Conservation (phyloP, 306 rosid species). For the Fragaria vesca region DNA sequence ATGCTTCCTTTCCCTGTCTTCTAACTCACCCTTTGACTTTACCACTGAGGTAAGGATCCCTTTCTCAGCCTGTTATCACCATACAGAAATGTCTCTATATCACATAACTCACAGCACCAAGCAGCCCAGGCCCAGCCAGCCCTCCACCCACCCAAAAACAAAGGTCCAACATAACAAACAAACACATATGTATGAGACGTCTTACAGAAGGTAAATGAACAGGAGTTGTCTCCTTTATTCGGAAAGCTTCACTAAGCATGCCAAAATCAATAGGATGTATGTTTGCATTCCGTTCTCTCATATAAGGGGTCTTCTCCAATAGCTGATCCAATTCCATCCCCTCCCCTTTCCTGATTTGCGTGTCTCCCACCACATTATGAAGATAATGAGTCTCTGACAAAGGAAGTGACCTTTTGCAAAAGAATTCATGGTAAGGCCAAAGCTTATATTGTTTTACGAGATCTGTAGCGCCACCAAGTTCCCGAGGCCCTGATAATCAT, state of each 20-base stretch:
- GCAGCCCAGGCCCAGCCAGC: neutral
- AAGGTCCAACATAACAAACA: neutral
- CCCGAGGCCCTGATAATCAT: conserved; percentile 30
- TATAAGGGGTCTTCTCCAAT: conserved; percentile 1
- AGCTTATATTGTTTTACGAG: conserved; percentile 34
- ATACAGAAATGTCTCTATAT: neutral
- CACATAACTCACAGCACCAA: conserved; percentile 3
- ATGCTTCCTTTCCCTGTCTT: conserved; percentile 24
- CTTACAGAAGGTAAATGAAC: conserved; percentile 32
- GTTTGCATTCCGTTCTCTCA: conserved; percentile 8
- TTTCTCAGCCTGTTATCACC: conserved; percentile 31
- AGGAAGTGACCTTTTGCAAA: conserved; percentile 36
- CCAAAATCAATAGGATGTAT: conserved; percentile 28
- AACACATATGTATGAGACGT: neutral
- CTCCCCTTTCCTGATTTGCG: conserved; percentile 36
- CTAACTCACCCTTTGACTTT: conserved; percentile 22
- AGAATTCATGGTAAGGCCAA: conserved; percentile 27
- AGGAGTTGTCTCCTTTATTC: conserved; percentile 28
- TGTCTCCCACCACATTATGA: conserved; percentile 39
- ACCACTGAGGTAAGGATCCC: conserved; percentile 19
- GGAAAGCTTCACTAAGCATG: conserved; percentile 27
- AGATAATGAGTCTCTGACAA: conserved; percentile 33
- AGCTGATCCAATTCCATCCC: conserved; percentile 42
- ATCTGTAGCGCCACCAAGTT: conserved; percentile 35
- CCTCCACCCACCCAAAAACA: neutral